These are phyloP conservation scores for Yamadazyma nakazawae DNA, from an alignment of 805 yeast genomes.

Conservation along the genomic window DNA sequence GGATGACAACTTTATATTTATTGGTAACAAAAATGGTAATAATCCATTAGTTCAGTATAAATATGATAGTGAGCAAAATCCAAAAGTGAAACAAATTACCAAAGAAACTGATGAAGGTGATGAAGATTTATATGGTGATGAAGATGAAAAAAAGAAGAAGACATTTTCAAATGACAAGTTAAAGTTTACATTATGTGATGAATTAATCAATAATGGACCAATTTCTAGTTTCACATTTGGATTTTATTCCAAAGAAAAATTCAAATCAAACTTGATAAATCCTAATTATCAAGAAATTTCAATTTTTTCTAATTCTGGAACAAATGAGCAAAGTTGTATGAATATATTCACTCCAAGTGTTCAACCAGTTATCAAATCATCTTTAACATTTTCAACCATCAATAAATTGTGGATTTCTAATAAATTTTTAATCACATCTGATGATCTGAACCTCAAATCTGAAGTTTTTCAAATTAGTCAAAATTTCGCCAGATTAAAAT, in stretches of 20 bases:
- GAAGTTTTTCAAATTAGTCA: slow-evolving; percentile 65
- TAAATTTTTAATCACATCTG: slow-evolving; percentile 70
- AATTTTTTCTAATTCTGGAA: slow-evolving; percentile 68
- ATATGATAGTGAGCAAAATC: slow-evolving; percentile 17
- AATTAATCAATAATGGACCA: slow-evolving; percentile 68
- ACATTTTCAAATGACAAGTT: slow-evolving; percentile 11
- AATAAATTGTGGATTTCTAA: slow-evolving; percentile 72
- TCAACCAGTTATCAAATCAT: slow-evolving; percentile 63
- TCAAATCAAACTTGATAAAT: slow-evolving; percentile 59
- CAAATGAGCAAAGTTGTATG: slow-evolving; percentile 50
- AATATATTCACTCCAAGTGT: slow-evolving; percentile 65
- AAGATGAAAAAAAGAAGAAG: slow-evolving; percentile 26
- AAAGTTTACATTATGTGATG: slow-evolving; percentile 45
- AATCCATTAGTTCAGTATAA: slow-evolving; percentile 48
- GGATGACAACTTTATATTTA: slow-evolving; percentile 46
- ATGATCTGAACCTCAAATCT: slow-evolving; percentile 57
- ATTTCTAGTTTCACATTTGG: slow-evolving; percentile 67
- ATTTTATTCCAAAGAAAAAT: slow-evolving; percentile 49
- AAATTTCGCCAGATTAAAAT: slow-evolving; percentile 57
- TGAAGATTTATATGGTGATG: slow-evolving; percentile 40
- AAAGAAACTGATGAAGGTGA: slow-evolving; percentile 44
- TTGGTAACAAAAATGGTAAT: slow-evolving; percentile 61
- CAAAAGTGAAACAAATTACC: slow-evolving; percentile 8
- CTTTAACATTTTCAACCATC: slow-evolving; percentile 68
- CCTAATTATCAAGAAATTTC: slow-evolving; percentile 67